These are phyloP conservation scores for Leucocoprinus sp. DNA, from an alignment of 768 basidiomycete genomes.

Conservation along the genomic window DNA sequence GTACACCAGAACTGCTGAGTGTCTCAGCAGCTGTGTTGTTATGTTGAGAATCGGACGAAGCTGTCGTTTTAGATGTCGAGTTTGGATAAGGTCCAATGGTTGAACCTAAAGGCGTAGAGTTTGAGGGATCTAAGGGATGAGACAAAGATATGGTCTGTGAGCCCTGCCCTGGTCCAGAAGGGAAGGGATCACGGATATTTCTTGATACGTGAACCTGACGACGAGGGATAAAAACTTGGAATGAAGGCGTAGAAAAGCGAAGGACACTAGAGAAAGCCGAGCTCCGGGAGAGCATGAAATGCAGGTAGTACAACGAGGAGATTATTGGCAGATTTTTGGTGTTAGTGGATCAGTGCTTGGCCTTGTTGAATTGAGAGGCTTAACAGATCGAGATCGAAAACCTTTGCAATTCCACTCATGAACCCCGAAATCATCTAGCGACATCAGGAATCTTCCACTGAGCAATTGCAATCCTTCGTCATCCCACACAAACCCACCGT, in stretches of 20 bases:
- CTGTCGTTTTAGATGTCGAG: conserved; percentile 1
- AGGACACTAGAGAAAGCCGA: conserved; percentile 2
- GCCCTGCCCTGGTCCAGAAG: conserved; percentile 1
- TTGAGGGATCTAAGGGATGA: conserved; percentile 18
- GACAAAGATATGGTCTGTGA: conserved; percentile 14
- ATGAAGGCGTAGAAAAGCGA: background rate
- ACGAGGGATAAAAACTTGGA: background rate
- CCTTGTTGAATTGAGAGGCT: background rate
- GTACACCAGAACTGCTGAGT: conserved; percentile 1
- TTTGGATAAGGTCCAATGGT: background rate
- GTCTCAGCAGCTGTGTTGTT: background rate
- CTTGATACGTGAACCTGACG: conserved; percentile 5
- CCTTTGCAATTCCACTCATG: too few species aligned
- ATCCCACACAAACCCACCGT: too few species aligned
- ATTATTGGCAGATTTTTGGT: background rate
- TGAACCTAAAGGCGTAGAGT: conserved; percentile 11
- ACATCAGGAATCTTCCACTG: too few species aligned
- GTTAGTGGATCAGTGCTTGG: background rate
- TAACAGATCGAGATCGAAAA: too few species aligned
- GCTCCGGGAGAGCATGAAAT: conserved; percentile 2
- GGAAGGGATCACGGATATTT: conserved; percentile 15
- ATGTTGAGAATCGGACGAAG: conserved; percentile 5
- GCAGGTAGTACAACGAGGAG: too few species aligned
- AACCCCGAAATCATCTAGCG: too few species aligned
- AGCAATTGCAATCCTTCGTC: too few species aligned